Base-by-base conservation (phyloP, 1,284 basidiomycete species). In the Pterulicium gracile region DNA sequence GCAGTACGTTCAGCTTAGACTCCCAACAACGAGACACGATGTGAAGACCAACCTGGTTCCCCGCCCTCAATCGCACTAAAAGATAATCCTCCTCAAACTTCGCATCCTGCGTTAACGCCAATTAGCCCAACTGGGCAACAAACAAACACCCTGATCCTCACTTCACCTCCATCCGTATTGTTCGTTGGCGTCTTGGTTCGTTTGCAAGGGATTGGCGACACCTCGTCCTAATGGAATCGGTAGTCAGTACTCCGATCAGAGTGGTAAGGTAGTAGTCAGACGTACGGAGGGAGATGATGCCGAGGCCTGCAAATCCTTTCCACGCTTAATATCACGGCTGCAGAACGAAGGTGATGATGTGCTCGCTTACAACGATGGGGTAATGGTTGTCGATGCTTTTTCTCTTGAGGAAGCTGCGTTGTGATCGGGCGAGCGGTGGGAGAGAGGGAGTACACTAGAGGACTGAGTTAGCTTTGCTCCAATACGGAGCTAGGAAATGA, bases 311-410 rank as follows among this genome's bases (percentile, higher is more conserved):
- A n/a, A 32, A 39, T 39, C 36, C 36, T 39, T 18, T 5, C 27
- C 7, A 32, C 27, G 27, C 15, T 39, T 17, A 39, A 39, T 4
- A 39, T 39, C 36, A 39, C 19, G 15, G 36, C 36, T 7, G n/a
- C 7, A 17, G n/a, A 39, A 17, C 27, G 19, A 18, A 39, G 7
- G n/a, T 39, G 36, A 39, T 7, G 36, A 17, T 32, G n/a, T 32
- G 27, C 27, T 32, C n/a, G 5, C 36, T 39, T 39, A 39, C 36
- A 17, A 39, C 36, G n/a, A n/a, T n/a, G n/a, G 36, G 36, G 19
- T 39, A 39, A 18, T 39, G 36, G 19, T 39, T 18, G 36, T 39
- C 36, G 36, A 39, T 39, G 36, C 36, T 39, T 39, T 39, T 39
- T 17, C 36, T 39, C 36, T 39, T 39, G 36, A 39, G 36, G n/a